Evolutionary conservation across 768 basidiomycete genomes (phyloP).

Genomic region (Hericium erinaceus): DNA sequence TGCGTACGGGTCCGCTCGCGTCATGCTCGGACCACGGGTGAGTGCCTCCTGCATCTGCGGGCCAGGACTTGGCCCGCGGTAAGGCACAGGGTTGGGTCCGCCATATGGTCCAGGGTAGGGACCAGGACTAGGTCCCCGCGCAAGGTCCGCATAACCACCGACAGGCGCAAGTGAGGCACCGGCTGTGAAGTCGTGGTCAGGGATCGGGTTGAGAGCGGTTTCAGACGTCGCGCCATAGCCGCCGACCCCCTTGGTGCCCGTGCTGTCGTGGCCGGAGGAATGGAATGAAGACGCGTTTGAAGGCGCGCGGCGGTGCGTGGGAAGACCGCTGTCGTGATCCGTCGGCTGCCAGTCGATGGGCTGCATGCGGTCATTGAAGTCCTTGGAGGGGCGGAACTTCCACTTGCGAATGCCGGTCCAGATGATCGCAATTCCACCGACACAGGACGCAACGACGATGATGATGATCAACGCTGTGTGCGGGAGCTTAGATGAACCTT

Average conservation of each 20-base stretch:
- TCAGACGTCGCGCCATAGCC: constrained; percentile 21
- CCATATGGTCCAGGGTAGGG: constrained; percentile 29
- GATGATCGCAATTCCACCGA: constrained; percentile 61
- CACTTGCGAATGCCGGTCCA: constrained; percentile 93
- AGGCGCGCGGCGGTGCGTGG: constrained; percentile 42
- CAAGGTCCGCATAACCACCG: constrained; percentile 76
- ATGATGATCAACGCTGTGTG: constrained; percentile 46
- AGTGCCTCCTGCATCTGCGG: constrained; percentile 52
- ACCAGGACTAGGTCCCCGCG: constrained; percentile 63
- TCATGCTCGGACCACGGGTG: constrained; percentile 37
- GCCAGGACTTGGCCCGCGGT: not conserved
- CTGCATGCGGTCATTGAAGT: constrained; percentile 76
- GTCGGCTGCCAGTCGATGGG: constrained; percentile 87
- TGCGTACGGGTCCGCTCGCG: constrained; percentile 34
- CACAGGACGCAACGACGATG: constrained; percentile 57
- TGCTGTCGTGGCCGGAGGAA: constrained; percentile 31
- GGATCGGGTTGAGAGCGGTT: constrained; percentile 34
- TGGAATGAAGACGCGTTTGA: constrained; percentile 67
- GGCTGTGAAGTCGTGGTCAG: constrained; percentile 73
- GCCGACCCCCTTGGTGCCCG: not conserved
- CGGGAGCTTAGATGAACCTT: constrained; percentile 34
- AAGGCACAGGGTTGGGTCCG: constrained; percentile 59
- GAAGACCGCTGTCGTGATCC: constrained; percentile 32
- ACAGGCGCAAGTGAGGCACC: constrained; percentile 53
- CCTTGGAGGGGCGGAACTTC: constrained; percentile 75